Evolutionary conservation across 2,329 filamentous ascomycete species (phyloP), one percentile per base, ranked within the genome.

Genomic region (Thielaviopsis populi): DNA sequence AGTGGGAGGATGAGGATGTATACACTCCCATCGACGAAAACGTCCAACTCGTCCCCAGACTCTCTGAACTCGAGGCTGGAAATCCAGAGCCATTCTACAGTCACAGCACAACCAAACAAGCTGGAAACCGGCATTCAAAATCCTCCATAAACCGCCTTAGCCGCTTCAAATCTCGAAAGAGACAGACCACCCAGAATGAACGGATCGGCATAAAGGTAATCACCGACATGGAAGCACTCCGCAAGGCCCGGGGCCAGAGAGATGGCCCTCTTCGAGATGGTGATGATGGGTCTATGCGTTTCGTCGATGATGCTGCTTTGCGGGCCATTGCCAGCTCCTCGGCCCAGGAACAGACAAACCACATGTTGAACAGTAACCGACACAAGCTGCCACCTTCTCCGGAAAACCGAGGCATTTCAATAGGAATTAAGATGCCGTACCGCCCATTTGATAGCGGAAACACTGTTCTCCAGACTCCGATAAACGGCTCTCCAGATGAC

Each of bases 371-470:
- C 67, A 24, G 70, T 66, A 67, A 69, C 66, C 62, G 70, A 27
- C 70, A 70, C 5, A 71, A 72, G 11, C 82, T 83, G 66, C 76
- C 88, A 13, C 11, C 53, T 3, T 88, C 86, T 15, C 86, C 87
- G 0, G 81, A 80, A 65, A 83, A 87, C 69, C 78, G 83, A n/a
- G 84, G 84, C 1, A 90, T 90, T 66, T 79, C 87, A 50, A 90
- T 89, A 68, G 86, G 86, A 13, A 83, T 90, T 61, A 80, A 82
- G 15, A 75, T 89, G 56, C 81, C 86, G 1, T 80, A 82, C 15
- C 79, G 80, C 22, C 27, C 42, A 69, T 66, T 69, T 11, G 67
- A 64, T 33, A 69, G 67, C 40, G 69, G 67, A 1, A 67, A 68
- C 33, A 74, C 80, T 70, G 81, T 78, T 64, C 80, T 80, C n/a